phyloP scores from a whole-genome alignment of 1,284 basidiomycete species.

The Rhodotorula sp. region DNA sequence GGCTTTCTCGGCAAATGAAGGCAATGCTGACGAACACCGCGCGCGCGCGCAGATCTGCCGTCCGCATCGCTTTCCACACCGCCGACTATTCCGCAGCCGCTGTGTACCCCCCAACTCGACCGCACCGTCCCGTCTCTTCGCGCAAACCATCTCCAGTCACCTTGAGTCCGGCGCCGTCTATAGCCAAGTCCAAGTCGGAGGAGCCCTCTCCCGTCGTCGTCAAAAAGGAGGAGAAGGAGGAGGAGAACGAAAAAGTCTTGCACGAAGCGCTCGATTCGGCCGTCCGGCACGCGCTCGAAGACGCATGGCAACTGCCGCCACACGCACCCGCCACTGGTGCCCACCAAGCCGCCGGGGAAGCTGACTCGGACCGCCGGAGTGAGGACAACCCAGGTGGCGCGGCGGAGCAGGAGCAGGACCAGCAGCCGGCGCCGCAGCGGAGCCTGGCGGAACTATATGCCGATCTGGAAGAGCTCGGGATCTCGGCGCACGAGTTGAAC shows the following conservation, averaged over 20 bases:
- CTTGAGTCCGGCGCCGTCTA: neutral
- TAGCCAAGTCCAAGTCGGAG: neutral
- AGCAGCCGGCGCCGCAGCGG: neutral
- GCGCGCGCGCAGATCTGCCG: slow-evolving; percentile 13
- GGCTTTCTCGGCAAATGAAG: too few species aligned
- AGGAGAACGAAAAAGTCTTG: neutral
- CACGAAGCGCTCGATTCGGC: slow-evolving; percentile 18
- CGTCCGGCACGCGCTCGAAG: slow-evolving; percentile 24
- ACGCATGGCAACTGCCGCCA: slow-evolving; percentile 23
- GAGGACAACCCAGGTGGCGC: neutral
- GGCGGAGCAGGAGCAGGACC: neutral
- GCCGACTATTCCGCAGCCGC: slow-evolving; percentile 4
- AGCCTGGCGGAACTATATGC: slow-evolving; percentile 29
- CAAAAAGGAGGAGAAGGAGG: neutral
- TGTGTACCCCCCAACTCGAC: neutral
- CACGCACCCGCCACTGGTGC: neutral
- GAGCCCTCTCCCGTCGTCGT: neutral
- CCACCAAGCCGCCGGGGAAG: neutral
- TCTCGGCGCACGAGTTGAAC: slow-evolving; percentile 23
- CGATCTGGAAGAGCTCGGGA: slow-evolving; percentile 29
- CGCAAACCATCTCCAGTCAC: neutral
- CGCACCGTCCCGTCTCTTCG: neutral
- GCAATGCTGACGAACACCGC: neutral
- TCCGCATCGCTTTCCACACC: slow-evolving; percentile 19
- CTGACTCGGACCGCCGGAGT: neutral